phyloP scores from a whole-genome alignment of 1,139 yeast genomes.

The Candida sojae region DNA sequence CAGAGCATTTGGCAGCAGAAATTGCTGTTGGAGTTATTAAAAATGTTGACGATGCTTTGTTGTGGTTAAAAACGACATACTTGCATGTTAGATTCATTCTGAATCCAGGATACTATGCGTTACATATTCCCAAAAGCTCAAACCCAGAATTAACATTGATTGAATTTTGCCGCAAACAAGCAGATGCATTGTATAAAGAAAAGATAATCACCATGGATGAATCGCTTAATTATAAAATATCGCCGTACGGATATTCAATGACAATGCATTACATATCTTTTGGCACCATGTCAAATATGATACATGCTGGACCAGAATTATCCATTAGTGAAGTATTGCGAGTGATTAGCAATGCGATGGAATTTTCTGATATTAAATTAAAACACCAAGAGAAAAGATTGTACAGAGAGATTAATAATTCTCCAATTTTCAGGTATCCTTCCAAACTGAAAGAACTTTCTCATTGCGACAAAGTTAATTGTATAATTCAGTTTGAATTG shows the following conservation, averaged over 20 bases:
- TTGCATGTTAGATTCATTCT: slow-evolving; percentile 45
- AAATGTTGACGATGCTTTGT: slow-evolving; percentile 38
- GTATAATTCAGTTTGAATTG: slow-evolving; percentile 47
- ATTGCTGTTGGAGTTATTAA: slow-evolving; percentile 43
- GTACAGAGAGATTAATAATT: slow-evolving; percentile 39
- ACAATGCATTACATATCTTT: slow-evolving; percentile 45
- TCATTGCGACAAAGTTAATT: slow-evolving; percentile 30
- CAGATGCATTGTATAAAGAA: slow-evolving; percentile 26
- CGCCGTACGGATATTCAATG: slow-evolving; percentile 47
- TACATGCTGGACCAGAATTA: slow-evolving; percentile 15
- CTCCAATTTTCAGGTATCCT: slow-evolving; percentile 35
- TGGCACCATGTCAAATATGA: slow-evolving; percentile 38
- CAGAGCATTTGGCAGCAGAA: slow-evolving; percentile 53
- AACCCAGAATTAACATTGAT: slow-evolving; percentile 25
- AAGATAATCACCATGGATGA: slow-evolving; percentile 22
- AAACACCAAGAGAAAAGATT: slow-evolving; percentile 46
- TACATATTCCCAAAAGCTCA: slow-evolving; percentile 11
- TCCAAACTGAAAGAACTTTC: slow-evolving; percentile 21
- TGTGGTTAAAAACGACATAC: slow-evolving; percentile 55
- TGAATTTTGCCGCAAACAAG: slow-evolving; percentile 27
- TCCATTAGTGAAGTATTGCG: slow-evolving; percentile 23
- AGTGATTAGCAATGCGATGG: slow-evolving; percentile 33
- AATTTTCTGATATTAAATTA: slow-evolving; percentile 37
- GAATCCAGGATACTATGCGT: slow-evolving; percentile 39
- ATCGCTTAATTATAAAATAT: slow-evolving; percentile 21